These are phyloP conservation scores for Populus alba DNA, from an alignment of 345 rosid genomes.

Conservation along the genomic window DNA sequence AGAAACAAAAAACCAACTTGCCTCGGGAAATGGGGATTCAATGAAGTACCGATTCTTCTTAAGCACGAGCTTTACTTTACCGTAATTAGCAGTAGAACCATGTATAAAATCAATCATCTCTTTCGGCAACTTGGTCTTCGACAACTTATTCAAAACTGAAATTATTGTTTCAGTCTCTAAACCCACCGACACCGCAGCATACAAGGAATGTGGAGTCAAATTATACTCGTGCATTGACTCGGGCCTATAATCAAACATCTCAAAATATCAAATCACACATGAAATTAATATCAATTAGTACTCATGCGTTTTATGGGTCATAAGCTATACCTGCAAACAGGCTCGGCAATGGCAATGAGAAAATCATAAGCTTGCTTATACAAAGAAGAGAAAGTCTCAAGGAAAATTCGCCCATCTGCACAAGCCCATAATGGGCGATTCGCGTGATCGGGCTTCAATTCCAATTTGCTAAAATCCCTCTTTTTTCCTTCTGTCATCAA, in stretches of 20 bases:
- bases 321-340: conserved; percentile 81
- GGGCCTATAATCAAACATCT: conserved; percentile 49
- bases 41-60: conserved; percentile 84
- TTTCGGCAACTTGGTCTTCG: conserved; percentile 86
- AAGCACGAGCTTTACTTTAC: conserved; percentile 94
- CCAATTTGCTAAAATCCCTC: conserved; percentile 71
- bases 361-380: conserved; percentile 97
- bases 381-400: conserved; percentile 75
- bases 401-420: conserved; percentile 84
- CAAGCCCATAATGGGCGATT: conserved; percentile 98
- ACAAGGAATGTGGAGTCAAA: conserved; percentile 88
- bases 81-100: conserved; percentile 92
- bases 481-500: conserved; percentile 48
- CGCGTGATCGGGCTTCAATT: conserved; percentile 71
- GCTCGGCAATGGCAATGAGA: conserved; percentile 95
- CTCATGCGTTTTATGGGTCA: too few relatives aligned
- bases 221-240: conserved; percentile 98
- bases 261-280: neutral
- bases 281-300: too few relatives aligned
- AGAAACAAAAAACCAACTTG: conserved; percentile 29
- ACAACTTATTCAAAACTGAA: conserved; percentile 78
- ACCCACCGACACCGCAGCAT: conserved; percentile 97
- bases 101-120: conserved; percentile 84
- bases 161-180: conserved; percentile 87
- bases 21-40: conserved; percentile 96